phyloP scores from a whole-genome alignment of 352 stramenopile genomes.

The Phytophthora tentaculata region DNA sequence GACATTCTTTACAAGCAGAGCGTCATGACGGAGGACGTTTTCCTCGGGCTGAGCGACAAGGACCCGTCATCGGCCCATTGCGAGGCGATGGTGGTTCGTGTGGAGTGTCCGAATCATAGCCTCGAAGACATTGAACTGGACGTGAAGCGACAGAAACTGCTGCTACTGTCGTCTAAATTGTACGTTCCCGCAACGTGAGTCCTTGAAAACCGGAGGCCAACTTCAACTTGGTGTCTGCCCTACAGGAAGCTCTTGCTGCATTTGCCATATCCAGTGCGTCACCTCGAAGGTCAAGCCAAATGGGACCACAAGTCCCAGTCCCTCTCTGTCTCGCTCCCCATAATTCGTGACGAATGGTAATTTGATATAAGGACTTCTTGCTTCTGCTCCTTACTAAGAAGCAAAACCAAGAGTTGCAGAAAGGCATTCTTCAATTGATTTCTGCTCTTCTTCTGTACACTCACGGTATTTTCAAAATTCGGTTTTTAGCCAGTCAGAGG shows the following conservation, averaged over 20 bases:
- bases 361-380: too few species aligned
- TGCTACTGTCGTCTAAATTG: conserved; percentile 67
- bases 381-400: too few species aligned
- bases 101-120: conserved; percentile 67
- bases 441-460: background rate
- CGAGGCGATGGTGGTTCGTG: conserved; percentile 79
- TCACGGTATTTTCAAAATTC: background rate
- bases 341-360: conserved; percentile 81
- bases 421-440: conserved; percentile 12
- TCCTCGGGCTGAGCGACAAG: conserved; percentile 82
- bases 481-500: conserved; percentile 24
- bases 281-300: conserved; percentile 75
- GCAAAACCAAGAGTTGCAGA: too few species aligned
- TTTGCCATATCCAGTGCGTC: conserved; percentile 73
- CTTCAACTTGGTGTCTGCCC: conserved; percentile 9
- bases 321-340: conserved; percentile 72
- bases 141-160: conserved; percentile 79
- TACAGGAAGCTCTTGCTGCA: conserved; percentile 70
- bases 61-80: conserved; percentile 84
- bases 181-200: too few species aligned
- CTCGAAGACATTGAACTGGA: conserved; percentile 84
- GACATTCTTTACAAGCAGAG: conserved; percentile 89
- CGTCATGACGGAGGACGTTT: conserved; percentile 89
- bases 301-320: conserved; percentile 63
- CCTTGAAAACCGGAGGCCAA: too few species aligned